phyloP scores from a whole-genome alignment of 331 rosid genomes.

The Quercus phellos region DNA sequence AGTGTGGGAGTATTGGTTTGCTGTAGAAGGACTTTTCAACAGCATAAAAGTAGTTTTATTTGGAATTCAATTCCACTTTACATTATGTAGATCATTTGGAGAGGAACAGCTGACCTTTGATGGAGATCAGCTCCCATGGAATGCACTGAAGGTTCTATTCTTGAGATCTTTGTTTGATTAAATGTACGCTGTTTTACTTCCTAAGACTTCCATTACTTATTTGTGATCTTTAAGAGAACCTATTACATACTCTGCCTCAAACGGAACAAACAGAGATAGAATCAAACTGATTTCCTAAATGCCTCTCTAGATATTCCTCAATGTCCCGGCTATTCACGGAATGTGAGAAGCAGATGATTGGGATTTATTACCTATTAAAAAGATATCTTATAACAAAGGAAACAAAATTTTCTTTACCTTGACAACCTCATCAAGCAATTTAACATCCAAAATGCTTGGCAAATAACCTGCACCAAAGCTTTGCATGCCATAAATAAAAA shows the following conservation, averaged over 20 bases:
- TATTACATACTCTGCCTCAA: not conserved
- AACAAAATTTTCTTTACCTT: conserved; percentile 49
- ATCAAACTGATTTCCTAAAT: too few relatives aligned
- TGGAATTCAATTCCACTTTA: not conserved
- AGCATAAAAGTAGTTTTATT: not conserved
- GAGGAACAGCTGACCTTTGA: not conserved
- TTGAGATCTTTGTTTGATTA: not conserved
- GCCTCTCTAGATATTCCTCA: too few relatives aligned
- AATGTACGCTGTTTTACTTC: not conserved
- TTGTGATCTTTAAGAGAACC: not conserved
- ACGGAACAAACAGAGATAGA: too few relatives aligned
- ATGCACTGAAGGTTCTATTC: not conserved
- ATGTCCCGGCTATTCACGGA: too few relatives aligned
- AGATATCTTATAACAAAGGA: not conserved
- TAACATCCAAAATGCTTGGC: conserved; percentile 77
- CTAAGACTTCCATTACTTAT: not conserved
- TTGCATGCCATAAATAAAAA: conserved; percentile 2
- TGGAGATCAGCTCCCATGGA: not conserved
- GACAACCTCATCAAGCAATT: conserved; percentile 88
- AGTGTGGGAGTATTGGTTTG: not conserved
- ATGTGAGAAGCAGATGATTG: not conserved
- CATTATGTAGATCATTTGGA: not conserved
- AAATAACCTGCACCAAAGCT: conserved; percentile 59
- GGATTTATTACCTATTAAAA: not conserved
- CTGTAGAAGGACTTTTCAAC: not conserved